Evolutionary conservation across 2,329 filamentous ascomycete species (phyloP).

Genomic region (Leptographium procerum): DNA sequence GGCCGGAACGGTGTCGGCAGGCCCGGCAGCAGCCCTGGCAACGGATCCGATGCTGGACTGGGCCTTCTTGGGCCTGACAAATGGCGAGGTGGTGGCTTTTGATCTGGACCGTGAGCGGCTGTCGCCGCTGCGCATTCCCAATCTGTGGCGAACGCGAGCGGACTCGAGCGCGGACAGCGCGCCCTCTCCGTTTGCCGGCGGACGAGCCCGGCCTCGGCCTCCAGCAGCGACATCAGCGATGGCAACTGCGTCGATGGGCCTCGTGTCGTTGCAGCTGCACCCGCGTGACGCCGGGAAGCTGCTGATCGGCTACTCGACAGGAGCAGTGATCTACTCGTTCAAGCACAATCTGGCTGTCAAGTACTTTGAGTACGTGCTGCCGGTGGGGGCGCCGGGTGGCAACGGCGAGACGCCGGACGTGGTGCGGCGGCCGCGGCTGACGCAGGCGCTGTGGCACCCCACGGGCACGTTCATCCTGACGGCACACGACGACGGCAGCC

Average conservation of each 20-base stretch:
- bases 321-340: conserved; percentile 85
- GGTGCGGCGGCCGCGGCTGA: conserved; percentile 60
- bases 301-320: conserved; percentile 80
- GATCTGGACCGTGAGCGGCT: conserved; percentile 75
- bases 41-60: conserved; percentile 91
- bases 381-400: conserved; percentile 73
- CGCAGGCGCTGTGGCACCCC: conserved; percentile 86
- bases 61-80: conserved; percentile 73
- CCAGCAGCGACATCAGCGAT: neutral
- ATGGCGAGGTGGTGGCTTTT: conserved; percentile 81
- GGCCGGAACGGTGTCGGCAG: conserved; percentile 63
- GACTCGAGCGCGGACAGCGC: conserved; percentile 34
- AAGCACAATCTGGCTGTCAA: conserved; percentile 74
- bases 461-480: conserved; percentile 83
- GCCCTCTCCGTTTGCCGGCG: neutral
- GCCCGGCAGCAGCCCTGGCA: conserved; percentile 59
- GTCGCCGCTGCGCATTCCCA: conserved; percentile 69
- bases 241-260: conserved; percentile 19
- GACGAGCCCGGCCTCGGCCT: conserved; percentile 26
- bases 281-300: conserved; percentile 87
- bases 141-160: conserved; percentile 70
- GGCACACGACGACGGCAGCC: conserved; percentile 77
- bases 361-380: conserved; percentile 75
- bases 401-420: conserved; percentile 52
- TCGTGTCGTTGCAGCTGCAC: conserved; percentile 75